Evolutionary conservation across 768 basidiomycete species (phyloP), one percentile per base, ranked within the genome.

Genomic region (Xanthoconium purpureum): DNA sequence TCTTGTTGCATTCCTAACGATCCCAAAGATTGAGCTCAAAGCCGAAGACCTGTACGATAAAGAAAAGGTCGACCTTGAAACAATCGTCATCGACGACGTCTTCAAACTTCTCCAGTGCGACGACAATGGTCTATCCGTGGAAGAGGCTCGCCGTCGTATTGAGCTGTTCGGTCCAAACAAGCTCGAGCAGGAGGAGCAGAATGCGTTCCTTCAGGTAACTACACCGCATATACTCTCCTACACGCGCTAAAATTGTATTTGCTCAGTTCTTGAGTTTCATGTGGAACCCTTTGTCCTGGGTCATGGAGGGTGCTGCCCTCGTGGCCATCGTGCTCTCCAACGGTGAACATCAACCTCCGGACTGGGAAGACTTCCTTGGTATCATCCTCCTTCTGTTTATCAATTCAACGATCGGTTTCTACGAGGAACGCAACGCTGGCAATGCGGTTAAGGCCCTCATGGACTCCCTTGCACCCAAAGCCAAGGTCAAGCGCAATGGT

Each of bases 221-320:
- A 71, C 66, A 29, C 53, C 30, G 24, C 55, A 38, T 47, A 9
- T 43, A 6, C 46, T 20, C 33, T 24, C 20, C 47, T 37, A 6
- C 49, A 5, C 7, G n/a, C 47, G 20, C 49, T 55, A 3, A 66
- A 24, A 24, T 24, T 24, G 20, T 40, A 52, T 20, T 30, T 15
- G 2, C 45, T 45, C 42, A 91, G 90, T 94, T 95, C 75, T 77
- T 94, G 64, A 86, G 87, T 71, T 98, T 98, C 83, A 98, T 98
- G 96, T 98, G 96, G 96, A 98, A 98, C 77, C 96, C 96, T 43
- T 80, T 98, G 13, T 98, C 96, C 35, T 98, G 96, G 96, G 96
- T 98, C 74, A 98, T 98, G 96, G 96, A 98, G 75, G 94, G 88
- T 59, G 94, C 94, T 38, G 91, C 92, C 9, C 80, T 94, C 32